Evolutionary conservation across 2,329 filamentous ascomycete genomes (phyloP).

Genomic region (Cladophialophora immunda): DNA sequence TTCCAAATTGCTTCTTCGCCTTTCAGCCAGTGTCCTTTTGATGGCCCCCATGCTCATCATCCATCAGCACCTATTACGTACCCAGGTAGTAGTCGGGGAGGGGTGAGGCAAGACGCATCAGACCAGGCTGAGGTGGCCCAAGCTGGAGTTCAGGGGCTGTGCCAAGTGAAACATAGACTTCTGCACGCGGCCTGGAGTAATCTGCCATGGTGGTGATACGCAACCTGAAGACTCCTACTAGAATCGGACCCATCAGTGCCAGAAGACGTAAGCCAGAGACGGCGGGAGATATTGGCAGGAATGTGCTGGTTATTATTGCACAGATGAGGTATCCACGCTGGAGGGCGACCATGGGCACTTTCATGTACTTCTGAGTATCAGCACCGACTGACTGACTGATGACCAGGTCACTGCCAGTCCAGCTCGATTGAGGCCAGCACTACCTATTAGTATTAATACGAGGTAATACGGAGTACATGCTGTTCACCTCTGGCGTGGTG

Average conservation of each 20-base stretch:
- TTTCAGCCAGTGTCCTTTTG: neutral
- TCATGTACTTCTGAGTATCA: no score
- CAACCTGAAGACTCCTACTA: constrained; percentile 4
- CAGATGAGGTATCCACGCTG: constrained; percentile 1
- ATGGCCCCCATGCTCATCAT: neutral
- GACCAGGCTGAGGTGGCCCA: constrained; percentile 4
- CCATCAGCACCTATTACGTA: neutral
- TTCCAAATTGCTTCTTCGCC: neutral
- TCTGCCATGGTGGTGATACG: constrained; percentile 14
- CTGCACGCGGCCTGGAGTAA: constrained; percentile 32
- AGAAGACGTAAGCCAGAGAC: constrained; percentile 9
- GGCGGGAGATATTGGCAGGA: constrained; percentile 1
- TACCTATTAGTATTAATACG: no score
- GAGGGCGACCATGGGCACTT: no score
- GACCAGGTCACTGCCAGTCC: neutral
- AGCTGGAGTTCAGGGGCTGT: constrained; percentile 15
- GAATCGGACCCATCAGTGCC: constrained; percentile 4
- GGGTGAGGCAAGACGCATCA: no score
- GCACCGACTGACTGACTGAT: no score
- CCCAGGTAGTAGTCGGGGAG: no score
- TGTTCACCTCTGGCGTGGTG: neutral
- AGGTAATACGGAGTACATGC: no score
- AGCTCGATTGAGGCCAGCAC: neutral
- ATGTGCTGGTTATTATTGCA: neutral
- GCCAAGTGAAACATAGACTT: constrained; percentile 32